These are phyloP conservation scores for Picochlorum sp. DNA, from an alignment of 139 green algal genomes.

Conservation along the genomic window DNA sequence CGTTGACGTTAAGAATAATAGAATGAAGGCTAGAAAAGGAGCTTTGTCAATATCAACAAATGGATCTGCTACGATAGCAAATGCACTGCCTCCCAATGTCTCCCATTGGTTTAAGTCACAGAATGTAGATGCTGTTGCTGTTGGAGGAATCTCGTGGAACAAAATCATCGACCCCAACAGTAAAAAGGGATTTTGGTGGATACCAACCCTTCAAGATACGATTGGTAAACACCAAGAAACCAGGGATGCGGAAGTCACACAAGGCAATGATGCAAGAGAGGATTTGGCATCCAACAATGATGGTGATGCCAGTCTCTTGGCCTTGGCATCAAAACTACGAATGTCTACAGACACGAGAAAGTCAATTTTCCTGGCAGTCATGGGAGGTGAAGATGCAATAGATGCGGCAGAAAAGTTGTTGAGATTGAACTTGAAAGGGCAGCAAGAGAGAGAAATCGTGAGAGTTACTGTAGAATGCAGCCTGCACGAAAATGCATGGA, in stretches of 20 bases:
- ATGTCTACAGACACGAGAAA: constrained; percentile 59
- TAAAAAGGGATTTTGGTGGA: constrained; percentile 65
- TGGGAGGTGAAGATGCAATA: constrained; percentile 63
- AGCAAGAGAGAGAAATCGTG: constrained; percentile 64
- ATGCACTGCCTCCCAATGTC: constrained; percentile 30
- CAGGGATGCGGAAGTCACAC: not conserved
- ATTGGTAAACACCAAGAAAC: not conserved
- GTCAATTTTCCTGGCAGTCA: constrained; percentile 64
- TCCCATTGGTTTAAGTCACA: constrained; percentile 43
- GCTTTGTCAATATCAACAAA: not conserved
- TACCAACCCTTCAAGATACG: constrained; percentile 34
- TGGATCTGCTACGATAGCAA: not conserved
- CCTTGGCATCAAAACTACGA: constrained; percentile 46
- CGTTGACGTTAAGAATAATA: constrained; percentile 86
- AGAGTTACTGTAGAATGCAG: constrained; percentile 71
- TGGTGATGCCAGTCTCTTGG: constrained; percentile 39
- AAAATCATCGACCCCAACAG: constrained; percentile 44
- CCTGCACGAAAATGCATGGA: constrained; percentile 59
- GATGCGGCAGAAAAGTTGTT: constrained; percentile 72
- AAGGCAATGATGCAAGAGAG: constrained; percentile 2
- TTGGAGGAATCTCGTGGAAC: constrained; percentile 54
- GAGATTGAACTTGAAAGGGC: constrained; percentile 67
- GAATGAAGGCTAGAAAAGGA: constrained; percentile 4
- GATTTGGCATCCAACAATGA: not conserved
- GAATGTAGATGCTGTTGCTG: constrained; percentile 45